phyloP scores from a whole-genome alignment of 1,284 basidiomycete genomes.

The Ustilago shanxiensis region DNA sequence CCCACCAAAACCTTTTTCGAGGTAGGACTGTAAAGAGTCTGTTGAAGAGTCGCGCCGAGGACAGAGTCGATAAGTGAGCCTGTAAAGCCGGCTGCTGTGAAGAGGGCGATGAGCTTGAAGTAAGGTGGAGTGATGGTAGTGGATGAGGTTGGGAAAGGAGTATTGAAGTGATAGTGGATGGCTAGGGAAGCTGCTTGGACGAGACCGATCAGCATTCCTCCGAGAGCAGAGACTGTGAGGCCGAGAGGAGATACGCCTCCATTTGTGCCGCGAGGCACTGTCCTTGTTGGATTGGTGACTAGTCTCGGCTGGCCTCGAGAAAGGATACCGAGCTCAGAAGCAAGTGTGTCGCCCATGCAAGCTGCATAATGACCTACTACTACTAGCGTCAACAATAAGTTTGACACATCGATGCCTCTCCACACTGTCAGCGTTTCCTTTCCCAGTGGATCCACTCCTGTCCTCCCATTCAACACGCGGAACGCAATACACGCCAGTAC shows the following conservation, averaged over 20 bases:
- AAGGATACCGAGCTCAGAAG: conserved; percentile 64
- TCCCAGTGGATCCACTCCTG: conserved; percentile 18
- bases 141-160: neutral
- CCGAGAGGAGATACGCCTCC: conserved; percentile 85
- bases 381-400: conserved; percentile 32
- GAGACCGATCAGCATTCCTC: conserved; percentile 74
- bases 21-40: conserved; percentile 79
- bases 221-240: conserved; percentile 79
- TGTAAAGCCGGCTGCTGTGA: conserved; percentile 39
- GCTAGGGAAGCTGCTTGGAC: conserved; percentile 74
- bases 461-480: conserved; percentile 4
- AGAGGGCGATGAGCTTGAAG: conserved; percentile 76
- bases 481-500: conserved; percentile 27
- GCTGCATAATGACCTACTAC: conserved; percentile 57
- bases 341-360: conserved; percentile 65
- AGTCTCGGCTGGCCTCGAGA: conserved; percentile 49
- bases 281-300: conserved; percentile 77
- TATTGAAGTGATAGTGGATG: conserved; percentile 12
- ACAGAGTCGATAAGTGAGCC: conserved; percentile 76
- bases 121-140: conserved; percentile 63
- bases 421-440: conserved; percentile 1
- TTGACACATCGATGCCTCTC: neutral
- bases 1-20: conserved; percentile 76
- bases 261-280: conserved; percentile 92
- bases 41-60: conserved; percentile 87